Base-by-base conservation (phyloP, 192 early-diverging fungal species). In the Rhizoclosmatium sp. region DNA sequence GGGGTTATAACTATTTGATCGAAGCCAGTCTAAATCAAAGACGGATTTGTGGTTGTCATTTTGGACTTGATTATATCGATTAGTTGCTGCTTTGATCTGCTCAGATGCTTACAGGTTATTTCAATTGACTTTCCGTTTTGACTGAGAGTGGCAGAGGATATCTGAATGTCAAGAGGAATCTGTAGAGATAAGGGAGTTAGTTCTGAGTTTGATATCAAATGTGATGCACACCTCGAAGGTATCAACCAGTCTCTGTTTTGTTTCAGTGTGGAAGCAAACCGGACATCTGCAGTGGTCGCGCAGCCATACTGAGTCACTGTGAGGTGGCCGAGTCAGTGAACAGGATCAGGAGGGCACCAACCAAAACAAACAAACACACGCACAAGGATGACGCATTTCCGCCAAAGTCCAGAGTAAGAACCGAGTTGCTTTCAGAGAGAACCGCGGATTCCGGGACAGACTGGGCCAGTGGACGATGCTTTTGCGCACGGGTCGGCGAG, bases 271-370 rank as follows among this genome's bases (percentile, higher is more conserved):
- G 79, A 89, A 96, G 76, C 95, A 96, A 47, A 89, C 59, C 2
- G 87, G 83, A 65, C 95, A 96, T 40, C 86, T 87, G 80, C 95
- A 96, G 81, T 96, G 95, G 76, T 96, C 94, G 7, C 95, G 83
- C 48, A 96, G 87, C 95, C 95, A 96, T 48, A 96, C 86, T 16
- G 87, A 78, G 79, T 94, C 89, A 77, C 89, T 92, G 73, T 31
- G 44, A 72, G 9, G 10, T n/a, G 9, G 54, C 44, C 39, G 41
- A 1, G 12, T 69, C 9, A 47, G 7, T 10, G 16, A 31, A 31
- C 31, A 3, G 14, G 67, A 12, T 47, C 44, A 14, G 14, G 42
- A 47, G 46, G 46, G 40, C 46, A 39, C 19, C 40, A 40, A 12
- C 12, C 2, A 39, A 40, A 31, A 19, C 31, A 31, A 31, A 31